Percentiles rank a stretch among this genome's conserved stretches.
phyloP scores from a whole-genome alignment of 2,329 filamentous ascomycete genomes.

The Neonectria faginata region DNA sequence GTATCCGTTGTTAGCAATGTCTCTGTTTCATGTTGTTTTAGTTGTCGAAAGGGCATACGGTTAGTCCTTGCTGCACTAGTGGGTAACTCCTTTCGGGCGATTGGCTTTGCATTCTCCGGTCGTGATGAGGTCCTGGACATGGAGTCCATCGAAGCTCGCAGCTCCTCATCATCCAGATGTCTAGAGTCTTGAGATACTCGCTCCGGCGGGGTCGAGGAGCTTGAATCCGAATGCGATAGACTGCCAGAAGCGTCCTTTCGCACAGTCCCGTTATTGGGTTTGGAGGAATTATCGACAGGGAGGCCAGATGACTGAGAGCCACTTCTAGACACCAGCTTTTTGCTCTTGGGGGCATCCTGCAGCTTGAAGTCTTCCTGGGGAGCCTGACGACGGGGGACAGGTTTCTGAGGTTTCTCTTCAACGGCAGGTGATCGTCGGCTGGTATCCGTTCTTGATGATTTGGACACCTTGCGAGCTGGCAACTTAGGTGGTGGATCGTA shows the following conservation, averaged over 20 bases:
- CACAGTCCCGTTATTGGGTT: constrained; percentile 50
- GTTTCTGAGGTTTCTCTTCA: constrained; percentile 56
- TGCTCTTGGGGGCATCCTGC: constrained; percentile 81
- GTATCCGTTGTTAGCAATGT: constrained; percentile 26
- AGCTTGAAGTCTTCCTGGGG: constrained; percentile 76
- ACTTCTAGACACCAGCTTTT: constrained; percentile 58
- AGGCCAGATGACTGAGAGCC: constrained; percentile 58
- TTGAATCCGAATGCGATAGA: constrained; percentile 52
- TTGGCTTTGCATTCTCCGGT: constrained; percentile 59
- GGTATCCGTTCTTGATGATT: constrained; percentile 60
- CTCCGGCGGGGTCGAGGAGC: constrained; percentile 51
- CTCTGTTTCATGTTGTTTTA: not conserved
- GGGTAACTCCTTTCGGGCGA: constrained; percentile 74
- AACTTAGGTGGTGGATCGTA: constrained; percentile 65
- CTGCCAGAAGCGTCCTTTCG: constrained; percentile 44
- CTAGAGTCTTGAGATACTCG: constrained; percentile 71
- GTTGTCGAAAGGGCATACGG: constrained; percentile 51
- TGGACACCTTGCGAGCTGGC: constrained; percentile 52
- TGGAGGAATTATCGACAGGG: constrained; percentile 49
- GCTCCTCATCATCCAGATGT: constrained; percentile 65
- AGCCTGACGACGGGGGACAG: constrained; percentile 49
- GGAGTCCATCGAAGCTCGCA: constrained; percentile 56
- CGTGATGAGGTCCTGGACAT: constrained; percentile 56
- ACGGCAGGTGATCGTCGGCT: constrained; percentile 45
- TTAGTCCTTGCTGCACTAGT: constrained; percentile 52